A percentile compares a stretch with the other conserved stretches of the same genome.
Evolutionary conservation across 2,329 filamentous ascomycete species (phyloP).

Genomic region (Diplodia seriata): DNA sequence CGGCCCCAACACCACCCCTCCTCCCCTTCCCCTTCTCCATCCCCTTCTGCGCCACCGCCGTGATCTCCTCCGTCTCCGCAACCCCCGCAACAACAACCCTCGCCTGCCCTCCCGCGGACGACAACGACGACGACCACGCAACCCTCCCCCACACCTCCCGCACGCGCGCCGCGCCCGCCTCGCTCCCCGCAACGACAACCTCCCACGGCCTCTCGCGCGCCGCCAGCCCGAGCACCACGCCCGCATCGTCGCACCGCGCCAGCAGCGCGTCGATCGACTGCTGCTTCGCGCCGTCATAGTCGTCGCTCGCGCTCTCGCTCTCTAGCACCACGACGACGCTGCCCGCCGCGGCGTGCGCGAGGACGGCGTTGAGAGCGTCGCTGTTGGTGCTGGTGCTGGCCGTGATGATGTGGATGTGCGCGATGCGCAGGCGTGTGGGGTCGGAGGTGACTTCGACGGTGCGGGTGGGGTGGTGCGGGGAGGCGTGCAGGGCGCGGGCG

Average conservation of each 20-base stretch:
- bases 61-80: too few relatives aligned
- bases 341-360: background rate
- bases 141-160: constrained; percentile 1
- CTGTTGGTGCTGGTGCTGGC: background rate
- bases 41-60: background rate
- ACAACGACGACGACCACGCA: background rate
- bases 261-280: background rate
- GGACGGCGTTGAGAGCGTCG: background rate
- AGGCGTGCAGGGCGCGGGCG: background rate
- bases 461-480: background rate
- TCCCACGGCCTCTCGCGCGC: constrained; percentile 33
- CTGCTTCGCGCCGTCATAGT: background rate
- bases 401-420: constrained; percentile 1
- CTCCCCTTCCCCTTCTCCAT: background rate
- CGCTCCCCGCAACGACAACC: constrained; percentile 9
- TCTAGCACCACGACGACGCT: constrained; percentile 6
- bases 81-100: background rate
- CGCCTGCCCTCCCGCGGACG: background rate
- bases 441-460: constrained; percentile 7
- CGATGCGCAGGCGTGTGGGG: background rate
- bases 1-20: background rate
- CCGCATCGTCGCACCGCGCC: background rate
- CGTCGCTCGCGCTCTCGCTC: background rate
- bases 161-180: background rate
- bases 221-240: constrained; percentile 16